Percentiles rank a stretch among this genome's conserved stretches.
phyloP scores from a whole-genome alignment of 2,329 filamentous ascomycete genomes.

The Chaetomium globosum region DNA sequence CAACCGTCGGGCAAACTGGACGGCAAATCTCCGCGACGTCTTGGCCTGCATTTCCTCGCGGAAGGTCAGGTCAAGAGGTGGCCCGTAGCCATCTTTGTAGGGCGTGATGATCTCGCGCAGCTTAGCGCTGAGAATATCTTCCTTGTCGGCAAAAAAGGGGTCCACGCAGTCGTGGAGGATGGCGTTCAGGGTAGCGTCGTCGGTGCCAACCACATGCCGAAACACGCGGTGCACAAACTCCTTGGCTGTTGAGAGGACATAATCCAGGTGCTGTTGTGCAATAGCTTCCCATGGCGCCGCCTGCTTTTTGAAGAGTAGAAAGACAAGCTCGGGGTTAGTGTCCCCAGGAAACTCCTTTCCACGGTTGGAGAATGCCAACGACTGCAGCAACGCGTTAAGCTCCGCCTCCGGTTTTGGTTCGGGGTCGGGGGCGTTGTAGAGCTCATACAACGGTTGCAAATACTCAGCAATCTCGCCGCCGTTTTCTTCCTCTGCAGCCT shows the following conservation, averaged over 20 bases:
- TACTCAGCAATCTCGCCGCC: slow-evolving; percentile 33
- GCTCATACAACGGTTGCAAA: slow-evolving; percentile 39
- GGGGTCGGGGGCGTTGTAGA: slow-evolving; percentile 42
- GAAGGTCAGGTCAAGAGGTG: slow-evolving; percentile 41
- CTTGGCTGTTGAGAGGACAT: slow-evolving; percentile 39
- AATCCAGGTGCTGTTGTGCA: slow-evolving; percentile 43
- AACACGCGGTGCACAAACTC: slow-evolving; percentile 46
- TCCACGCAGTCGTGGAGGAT: slow-evolving; percentile 34
- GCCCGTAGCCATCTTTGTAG: slow-evolving; percentile 41
- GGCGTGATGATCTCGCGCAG: slow-evolving; percentile 47
- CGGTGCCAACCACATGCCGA: slow-evolving; percentile 40
- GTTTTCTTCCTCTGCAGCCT: background rate
- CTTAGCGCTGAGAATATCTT: slow-evolving; percentile 40
- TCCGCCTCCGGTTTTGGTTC: slow-evolving; percentile 25
- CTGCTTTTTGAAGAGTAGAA: slow-evolving; percentile 47
- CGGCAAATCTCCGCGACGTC: background rate
- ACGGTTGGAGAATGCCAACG: slow-evolving; percentile 43
- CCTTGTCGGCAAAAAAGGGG: slow-evolving; percentile 36
- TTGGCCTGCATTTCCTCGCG: background rate
- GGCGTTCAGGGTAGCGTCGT: slow-evolving; percentile 34
- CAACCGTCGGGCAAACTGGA: background rate
- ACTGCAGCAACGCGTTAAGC: slow-evolving; percentile 40
- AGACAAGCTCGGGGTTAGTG: slow-evolving; percentile 43
- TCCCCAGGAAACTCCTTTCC: slow-evolving; percentile 48
- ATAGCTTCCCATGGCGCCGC: slow-evolving; percentile 46